Base-by-base conservation (phyloP, 208 protist species). In the Leishmania arabica region DNA sequence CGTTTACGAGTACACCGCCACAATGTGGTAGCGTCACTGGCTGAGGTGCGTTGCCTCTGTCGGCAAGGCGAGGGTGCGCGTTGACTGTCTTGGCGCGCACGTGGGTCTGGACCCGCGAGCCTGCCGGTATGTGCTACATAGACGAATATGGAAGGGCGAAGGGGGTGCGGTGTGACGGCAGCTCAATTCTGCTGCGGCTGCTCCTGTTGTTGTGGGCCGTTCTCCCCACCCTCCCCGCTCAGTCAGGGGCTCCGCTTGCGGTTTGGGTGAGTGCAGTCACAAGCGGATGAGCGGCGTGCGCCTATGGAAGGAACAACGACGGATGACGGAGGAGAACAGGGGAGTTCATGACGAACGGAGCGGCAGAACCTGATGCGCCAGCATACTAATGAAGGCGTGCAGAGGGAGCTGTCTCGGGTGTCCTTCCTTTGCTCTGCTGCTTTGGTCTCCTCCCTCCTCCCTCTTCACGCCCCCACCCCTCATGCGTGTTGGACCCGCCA, bases 1-100 rank as follows among this genome's bases (percentile, higher is more conserved):
- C 24, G 69, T 93, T 8, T 93, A 91, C 74, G 62, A 84, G 7
- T 85, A 85, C 75, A 54, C 13, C 27, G 84, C 88, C 24, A 62
- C 62, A 9, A 21, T 83, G 53, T 79, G 40, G 49, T 81, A 81
- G 74, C 54, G 7, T 53, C 1, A 15, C 11, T 56, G 49, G 42
- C 13, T 8, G 21, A 66, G 4, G 47, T 21, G 51, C 0, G 40
- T 3, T 13, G 40, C 11, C 13, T 73, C 42, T 51, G 11, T 34
- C 15, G 24, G 24, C 40, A 45, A 73, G 45, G 24, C 7, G 21
- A 53, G 21, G 11, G 27, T 51, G 45, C 11, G 7, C 19, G 27
- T 9, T 51, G 1, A 34, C 19, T 8, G 45, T 51, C 45, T 51
- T 11, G 40, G 40, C 11, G 34, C 40, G 42, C 24, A 31, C 66